Conservation (phyloP, 1,284 basidiomycete species). For the Tilletia caries region DNA sequence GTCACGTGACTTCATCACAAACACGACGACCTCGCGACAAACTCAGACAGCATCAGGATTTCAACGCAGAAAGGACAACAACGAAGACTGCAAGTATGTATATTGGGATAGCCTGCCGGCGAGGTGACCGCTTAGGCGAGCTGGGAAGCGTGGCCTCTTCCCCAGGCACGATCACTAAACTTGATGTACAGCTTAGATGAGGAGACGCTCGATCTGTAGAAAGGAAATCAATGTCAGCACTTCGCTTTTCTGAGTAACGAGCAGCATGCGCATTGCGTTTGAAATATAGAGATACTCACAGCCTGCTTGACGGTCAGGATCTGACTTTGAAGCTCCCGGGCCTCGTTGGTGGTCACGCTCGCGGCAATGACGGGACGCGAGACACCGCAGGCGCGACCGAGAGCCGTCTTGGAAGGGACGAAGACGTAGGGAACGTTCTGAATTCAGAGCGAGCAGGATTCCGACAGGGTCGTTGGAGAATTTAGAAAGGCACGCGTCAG, state of each 20-base stretch:
- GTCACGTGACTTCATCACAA: too few species aligned
- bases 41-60: too few species aligned
- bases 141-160: too few species aligned
- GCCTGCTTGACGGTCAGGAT: slow-evolving; percentile 76
- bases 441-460: slow-evolving; percentile 17
- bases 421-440: slow-evolving; percentile 94
- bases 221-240: neutral
- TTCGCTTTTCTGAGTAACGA: neutral
- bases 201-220: slow-evolving; percentile 46
- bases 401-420: slow-evolving; percentile 85
- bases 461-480: slow-evolving; percentile 19
- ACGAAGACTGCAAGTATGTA: too few species aligned
- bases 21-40: too few species aligned
- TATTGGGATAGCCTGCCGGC: too few species aligned
- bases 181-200: slow-evolving; percentile 28
- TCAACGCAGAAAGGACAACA: too few species aligned
- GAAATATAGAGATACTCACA: slow-evolving; percentile 33
- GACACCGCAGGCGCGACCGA: slow-evolving; percentile 94
- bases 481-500: neutral
- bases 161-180: too few species aligned
- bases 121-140: too few species aligned
- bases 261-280: too few species aligned
- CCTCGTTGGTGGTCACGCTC: slow-evolving; percentile 92
- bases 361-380: slow-evolving; percentile 91
- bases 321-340: slow-evolving; percentile 83